Evolutionary conservation across 2,329 filamentous ascomycete genomes (phyloP), one percentile per base, ranked within the genome.

Genomic region (Claviceps purpurea): DNA sequence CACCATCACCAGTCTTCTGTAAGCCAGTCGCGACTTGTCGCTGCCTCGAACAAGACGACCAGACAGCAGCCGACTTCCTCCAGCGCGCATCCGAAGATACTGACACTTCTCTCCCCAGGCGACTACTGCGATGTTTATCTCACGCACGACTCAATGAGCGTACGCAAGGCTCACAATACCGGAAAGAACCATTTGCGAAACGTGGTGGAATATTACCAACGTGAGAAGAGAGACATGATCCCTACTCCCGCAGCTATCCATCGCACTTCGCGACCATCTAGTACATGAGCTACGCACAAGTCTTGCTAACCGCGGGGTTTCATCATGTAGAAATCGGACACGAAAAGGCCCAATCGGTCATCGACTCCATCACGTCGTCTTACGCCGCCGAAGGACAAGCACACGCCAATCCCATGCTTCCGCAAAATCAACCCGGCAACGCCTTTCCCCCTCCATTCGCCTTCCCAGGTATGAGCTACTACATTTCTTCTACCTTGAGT

Each of bases 81-180:
- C 38, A 11, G 30, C 30, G 30, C 30, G 30, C 50, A 30, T 39
- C 16, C 47, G 53, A 53, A 53, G 57, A 37, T 30, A 55, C 59
- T 63, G 50, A 63, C 55, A 56, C 77, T 71, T 22, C 24, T 18
- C 13, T 22, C 22, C 5, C 50, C 42, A 72, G 70, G 90, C 78
- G 93, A 98, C 70, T 98, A 98, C 73, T 98, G 93, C 80, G 93
- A 98, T 85, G 93, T 98, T 70, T 98, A 98, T 79, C 86, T 98
- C 62, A 98, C 93, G 60, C 93, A 98, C 79, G 93, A 98, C 78
- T 95, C 89, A 46, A 97, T 97, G 91, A 95, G 89, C 72, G 93
- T 98, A 71, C 90, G 93, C 63, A 97, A 97, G 75, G 93, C 93
- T 49, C 93, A 98, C 72, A 98, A 98, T 76, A 86, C 82, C 67